Base-by-base conservation (phyloP, 2,329 filamentous ascomycete genomes). In the Diplodia scrobiculata region DNA sequence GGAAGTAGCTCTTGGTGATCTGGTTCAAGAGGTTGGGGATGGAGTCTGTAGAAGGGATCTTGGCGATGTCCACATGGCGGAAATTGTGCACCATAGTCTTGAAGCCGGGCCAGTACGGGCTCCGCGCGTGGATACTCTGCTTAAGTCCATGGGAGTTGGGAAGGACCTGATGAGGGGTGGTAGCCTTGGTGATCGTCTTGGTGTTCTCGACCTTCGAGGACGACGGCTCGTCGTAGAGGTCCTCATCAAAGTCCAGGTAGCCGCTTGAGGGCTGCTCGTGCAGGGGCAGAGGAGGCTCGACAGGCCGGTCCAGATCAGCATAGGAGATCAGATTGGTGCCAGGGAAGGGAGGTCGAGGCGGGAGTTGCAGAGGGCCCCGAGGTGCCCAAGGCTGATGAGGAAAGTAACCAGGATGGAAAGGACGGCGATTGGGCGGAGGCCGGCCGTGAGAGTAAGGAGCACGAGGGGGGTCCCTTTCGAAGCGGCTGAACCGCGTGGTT, bases 201-300 rank as follows among this genome's bases (percentile, higher is more conserved):
- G 25, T 6, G 9, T 47, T 3, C 10, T 50, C 13, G n/a, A 5
- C 38, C 11, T 45, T 47, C 4, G 9, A 36, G 7, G 58, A 7
- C 17, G 58, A 10, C n/a, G 48, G 41, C 7, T 62, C 58, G 5
- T 62, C 58, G 45, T 62, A 62, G 17, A 62, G 58, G 45, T 36
- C 29, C 21, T 62, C 58, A n/a, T 10, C 36, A 21, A 62, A 62
- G 29, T 29, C 27, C 7, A 36, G 5, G 50, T 45, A 21, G 25
- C 51, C 36, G 62, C 14, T 7, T 17, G 50, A 32, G 5, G 50
- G 48, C 2, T 47, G 48, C 11, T 17, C 5, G 19, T 45, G 34
- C 13, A 25, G 11, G 5, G 48, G 14, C 11, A 64, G 47, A 3
- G 48, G 27, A 3, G 62, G 50, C 19, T 54, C 50, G 6, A 11